These are phyloP conservation scores for Xylaria telfairii DNA, from an alignment of 495 filamentous ascomycete species.

Conservation along the genomic window DNA sequence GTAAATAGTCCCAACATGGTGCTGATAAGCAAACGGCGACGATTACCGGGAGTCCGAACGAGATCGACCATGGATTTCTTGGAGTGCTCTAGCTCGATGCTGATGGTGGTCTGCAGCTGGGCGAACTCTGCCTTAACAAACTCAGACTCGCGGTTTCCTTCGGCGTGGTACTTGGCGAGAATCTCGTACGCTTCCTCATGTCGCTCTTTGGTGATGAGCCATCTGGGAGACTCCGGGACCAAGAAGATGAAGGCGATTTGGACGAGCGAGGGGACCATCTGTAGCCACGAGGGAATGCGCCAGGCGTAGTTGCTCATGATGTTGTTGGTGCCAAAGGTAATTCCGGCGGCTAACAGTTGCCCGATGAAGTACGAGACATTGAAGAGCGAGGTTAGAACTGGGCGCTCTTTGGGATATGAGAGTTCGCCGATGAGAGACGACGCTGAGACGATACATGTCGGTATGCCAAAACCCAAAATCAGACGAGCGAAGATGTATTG, in stretches of 20 bases:
- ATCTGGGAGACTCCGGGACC: conserved; percentile 62
- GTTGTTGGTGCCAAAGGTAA: conserved; percentile 64
- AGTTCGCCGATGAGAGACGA: conserved; percentile 69
- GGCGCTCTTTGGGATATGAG: conserved; percentile 68
- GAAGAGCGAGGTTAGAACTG: conserved; percentile 69
- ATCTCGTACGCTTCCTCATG: conserved; percentile 58
- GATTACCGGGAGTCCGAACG: conserved; percentile 52
- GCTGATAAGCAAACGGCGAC: conserved; percentile 56
- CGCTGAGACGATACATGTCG: conserved; percentile 67
- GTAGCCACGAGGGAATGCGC: conserved; percentile 68
- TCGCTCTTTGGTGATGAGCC: conserved; percentile 58
- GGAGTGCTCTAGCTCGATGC: conserved; percentile 53
- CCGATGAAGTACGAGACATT: conserved; percentile 71
- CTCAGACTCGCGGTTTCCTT: conserved; percentile 56
- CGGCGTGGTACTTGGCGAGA: conserved; percentile 64
- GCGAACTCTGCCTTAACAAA: conserved; percentile 59
- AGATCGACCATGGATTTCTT: conserved; percentile 58
- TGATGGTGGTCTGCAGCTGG: conserved; percentile 60
- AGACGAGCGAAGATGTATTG: conserved; percentile 72
- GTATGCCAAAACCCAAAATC: conserved; percentile 68
- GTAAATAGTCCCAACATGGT: conserved; percentile 62
- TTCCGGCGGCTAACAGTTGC: conserved; percentile 65
- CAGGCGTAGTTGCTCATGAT: conserved; percentile 66
- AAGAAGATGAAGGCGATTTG: conserved; percentile 62
- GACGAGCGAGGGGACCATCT: conserved; percentile 61